Conservation (phyloP, 75 land plant genomes). For the Chamaecyparis obtusa region DNA sequence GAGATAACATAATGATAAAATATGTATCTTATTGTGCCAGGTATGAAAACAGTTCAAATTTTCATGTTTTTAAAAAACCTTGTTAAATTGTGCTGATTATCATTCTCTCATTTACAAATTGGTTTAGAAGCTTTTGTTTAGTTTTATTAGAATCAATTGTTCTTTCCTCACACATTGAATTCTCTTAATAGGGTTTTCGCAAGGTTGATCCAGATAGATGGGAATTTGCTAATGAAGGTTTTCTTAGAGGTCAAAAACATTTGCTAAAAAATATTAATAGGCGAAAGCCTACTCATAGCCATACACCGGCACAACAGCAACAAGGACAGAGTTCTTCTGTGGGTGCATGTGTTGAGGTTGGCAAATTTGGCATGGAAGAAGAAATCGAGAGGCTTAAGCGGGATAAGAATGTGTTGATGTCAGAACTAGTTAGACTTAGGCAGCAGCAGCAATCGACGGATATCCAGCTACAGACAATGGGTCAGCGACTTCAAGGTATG, state of each 20-base stretch:
- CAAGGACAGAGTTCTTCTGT: conserved; percentile 35
- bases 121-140: neutral
- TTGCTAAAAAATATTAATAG: conserved; percentile 59
- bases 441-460: conserved; percentile 83
- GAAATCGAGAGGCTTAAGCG: conserved; percentile 79
- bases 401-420: conserved; percentile 79
- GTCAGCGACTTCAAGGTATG: conserved; percentile 66
- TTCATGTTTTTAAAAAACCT: neutral
- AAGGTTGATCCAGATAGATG: conserved; percentile 92
- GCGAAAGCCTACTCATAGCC: conserved; percentile 52
- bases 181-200: conserved; percentile 60
- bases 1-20: neutral
- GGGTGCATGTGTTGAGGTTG: conserved; percentile 75
- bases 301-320: conserved; percentile 38
- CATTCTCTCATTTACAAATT: neutral
- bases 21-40: neutral
- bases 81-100: neutral
- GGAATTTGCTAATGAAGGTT: conserved; percentile 93
- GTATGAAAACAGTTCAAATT: neutral
- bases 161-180: neutral
- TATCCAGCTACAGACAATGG: conserved; percentile 48
- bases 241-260: conserved; percentile 68
- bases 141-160: neutral
- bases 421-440: conserved; percentile 64
- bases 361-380: conserved; percentile 79